Evolutionary conservation across 257 asterid genomes (phyloP), one percentile per base, ranked within the genome.

Genomic region (Buddleja alternifolia): DNA sequence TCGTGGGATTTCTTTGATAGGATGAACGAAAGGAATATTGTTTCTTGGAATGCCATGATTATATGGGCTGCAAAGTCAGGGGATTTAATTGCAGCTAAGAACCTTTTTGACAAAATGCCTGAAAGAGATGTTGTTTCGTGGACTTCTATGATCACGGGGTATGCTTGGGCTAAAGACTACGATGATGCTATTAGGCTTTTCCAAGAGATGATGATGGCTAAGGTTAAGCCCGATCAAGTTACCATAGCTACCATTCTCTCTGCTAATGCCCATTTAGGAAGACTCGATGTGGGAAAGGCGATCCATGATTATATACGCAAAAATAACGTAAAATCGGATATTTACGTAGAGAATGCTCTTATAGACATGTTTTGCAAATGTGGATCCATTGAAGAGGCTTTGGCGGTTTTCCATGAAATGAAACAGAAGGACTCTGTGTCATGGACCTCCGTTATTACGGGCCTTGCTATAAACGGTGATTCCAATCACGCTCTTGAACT

Each of bases 311-410:
- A 75, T 58, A 54, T 80, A 3, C 40, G 39, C 52, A 57, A 61
- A 23, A 57, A 66, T 57, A 48, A 20, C 1, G 32, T 77, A 7
- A 69, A 74, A 64, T 29, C 71, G 0, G 88, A 83, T 51, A 74
- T 74, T 60, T 77, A 74, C 19, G 80, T 80, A 15, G 81, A 74
- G 74, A 83, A 83, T 64, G 65, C 88, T 61, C 73, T 83, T 48
- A 70, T 80, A n/a, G 83, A 83, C 73, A 83, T 83, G 88, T 83
- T 80, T 46, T 80, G 85, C 74, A 83, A 83, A 75, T 83, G 85
- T 53, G 88, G 88, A 50, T 83, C 80, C 0, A 57, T 78, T 25
- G 78, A 63, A 47, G 70, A 73, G 14, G 86, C 81, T 1, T 7
- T 75, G 60, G 24, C 24, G 39, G 77, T 78, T 36, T 82, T 82